These are phyloP conservation scores for Larix kaempferi DNA, from an alignment of 75 land plant genomes.

Conservation along the genomic window DNA sequence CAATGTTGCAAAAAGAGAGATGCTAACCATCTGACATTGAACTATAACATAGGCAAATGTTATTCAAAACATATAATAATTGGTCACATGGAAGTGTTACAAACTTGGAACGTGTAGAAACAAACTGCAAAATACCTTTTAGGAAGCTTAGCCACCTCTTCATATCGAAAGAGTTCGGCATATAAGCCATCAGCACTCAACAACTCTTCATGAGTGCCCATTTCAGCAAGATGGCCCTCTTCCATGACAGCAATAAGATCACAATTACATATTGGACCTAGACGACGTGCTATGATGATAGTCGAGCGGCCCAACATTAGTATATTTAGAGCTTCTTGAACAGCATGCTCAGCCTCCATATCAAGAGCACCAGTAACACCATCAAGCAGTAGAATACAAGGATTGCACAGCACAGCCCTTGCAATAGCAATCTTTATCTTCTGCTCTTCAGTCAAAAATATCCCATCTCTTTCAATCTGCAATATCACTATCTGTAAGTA, in stretches of 20 bases:
- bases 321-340: constrained; percentile 52
- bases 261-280: constrained; percentile 36
- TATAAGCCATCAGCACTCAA: constrained; percentile 42
- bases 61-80: neutral
- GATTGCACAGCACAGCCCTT: constrained; percentile 49
- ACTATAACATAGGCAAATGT: neutral
- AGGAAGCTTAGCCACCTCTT: constrained; percentile 48
- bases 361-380: constrained; percentile 46
- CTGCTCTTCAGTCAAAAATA: constrained; percentile 37
- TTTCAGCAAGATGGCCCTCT: constrained; percentile 49
- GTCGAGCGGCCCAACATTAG: constrained; percentile 44
- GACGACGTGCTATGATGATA: constrained; percentile 44
- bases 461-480: constrained; percentile 28
- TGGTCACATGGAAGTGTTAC: neutral
- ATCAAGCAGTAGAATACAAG: constrained; percentile 43
- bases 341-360: constrained; percentile 41
- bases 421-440: constrained; percentile 51
- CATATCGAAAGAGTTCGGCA: constrained; percentile 42
- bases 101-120: neutral
- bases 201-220: constrained; percentile 49
- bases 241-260: constrained; percentile 49
- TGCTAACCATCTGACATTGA: neutral
- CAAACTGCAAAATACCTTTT: constrained; percentile 21
- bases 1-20: neutral
- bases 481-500: constrained; percentile 7